These are phyloP conservation scores for Geotrichum citri-aurantii DNA, from an alignment of 1,139 yeast genomes.

Conservation along the genomic window DNA sequence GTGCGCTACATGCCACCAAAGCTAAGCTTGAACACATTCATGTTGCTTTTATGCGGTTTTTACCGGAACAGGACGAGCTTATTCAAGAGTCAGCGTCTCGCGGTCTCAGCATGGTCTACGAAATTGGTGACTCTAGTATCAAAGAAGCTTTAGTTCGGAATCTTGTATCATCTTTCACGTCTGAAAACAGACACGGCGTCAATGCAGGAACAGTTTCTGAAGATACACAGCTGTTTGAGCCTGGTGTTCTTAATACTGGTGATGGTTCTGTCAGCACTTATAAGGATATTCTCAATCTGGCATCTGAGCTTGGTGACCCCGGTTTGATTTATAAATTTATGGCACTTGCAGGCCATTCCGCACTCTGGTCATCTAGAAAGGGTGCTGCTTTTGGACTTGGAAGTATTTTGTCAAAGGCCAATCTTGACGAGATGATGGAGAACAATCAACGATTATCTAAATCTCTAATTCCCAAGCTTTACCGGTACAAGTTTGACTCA, in stretches of 20 bases:
- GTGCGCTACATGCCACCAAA: constrained; percentile 43
- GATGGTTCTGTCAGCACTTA: constrained; percentile 87
- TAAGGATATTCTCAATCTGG: constrained; percentile 68
- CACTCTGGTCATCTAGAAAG: constrained; percentile 87
- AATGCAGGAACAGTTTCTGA: constrained; percentile 66
- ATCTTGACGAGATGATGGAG: constrained; percentile 57
- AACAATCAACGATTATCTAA: constrained; percentile 51
- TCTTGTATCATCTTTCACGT: constrained; percentile 70
- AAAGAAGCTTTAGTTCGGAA: constrained; percentile 71
- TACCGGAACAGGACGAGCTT: constrained; percentile 75
- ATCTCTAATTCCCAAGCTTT: constrained; percentile 73
- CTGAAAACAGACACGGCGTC: constrained; percentile 52
- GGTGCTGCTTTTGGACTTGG: constrained; percentile 95
- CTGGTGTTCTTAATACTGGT: constrained; percentile 70
- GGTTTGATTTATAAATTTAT: constrained; percentile 88
- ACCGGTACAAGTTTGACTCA: constrained; percentile 82
- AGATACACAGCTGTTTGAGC: constrained; percentile 82
- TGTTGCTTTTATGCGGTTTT: constrained; percentile 60
- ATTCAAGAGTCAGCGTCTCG: constrained; percentile 89
- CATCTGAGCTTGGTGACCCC: constrained; percentile 94
- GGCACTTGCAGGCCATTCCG: constrained; percentile 84
- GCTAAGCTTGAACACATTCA: constrained; percentile 56
- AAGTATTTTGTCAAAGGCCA: constrained; percentile 71
- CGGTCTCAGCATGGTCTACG: constrained; percentile 79
- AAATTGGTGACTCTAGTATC: constrained; percentile 61